Percentiles rank a stretch among this genome's conserved stretches.
Evolutionary conservation across 768 basidiomycete species (phyloP).

Genomic region (Mycena crocata): DNA sequence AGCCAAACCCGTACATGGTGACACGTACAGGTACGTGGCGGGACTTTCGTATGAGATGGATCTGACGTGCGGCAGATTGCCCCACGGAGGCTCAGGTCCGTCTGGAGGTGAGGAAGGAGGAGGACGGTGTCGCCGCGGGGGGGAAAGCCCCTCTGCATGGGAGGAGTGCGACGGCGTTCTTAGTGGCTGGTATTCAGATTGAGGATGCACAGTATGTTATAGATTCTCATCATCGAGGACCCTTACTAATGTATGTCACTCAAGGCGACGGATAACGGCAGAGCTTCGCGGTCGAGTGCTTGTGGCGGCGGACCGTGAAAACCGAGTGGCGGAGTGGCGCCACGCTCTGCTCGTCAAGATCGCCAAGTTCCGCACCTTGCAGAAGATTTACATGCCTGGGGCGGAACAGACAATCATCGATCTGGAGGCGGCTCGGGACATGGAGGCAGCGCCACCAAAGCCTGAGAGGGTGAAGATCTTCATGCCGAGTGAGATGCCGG

Average conservation of each 20-base stretch:
- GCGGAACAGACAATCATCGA: background rate
- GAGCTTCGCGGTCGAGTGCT: background rate
- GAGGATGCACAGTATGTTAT: conserved; percentile 25
- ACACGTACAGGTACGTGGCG: background rate
- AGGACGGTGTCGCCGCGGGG: too few species aligned
- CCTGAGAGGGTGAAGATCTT: too few species aligned
- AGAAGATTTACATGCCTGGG: conserved; percentile 22
- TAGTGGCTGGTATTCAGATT: conserved; percentile 19
- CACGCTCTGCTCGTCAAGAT: too few species aligned
- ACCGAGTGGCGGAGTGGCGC: conserved; percentile 23
- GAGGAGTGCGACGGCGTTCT: background rate
- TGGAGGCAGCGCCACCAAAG: background rate
- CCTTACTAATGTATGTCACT: too few species aligned
- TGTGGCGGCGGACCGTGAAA: conserved; percentile 4
- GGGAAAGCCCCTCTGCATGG: too few species aligned
- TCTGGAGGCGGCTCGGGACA: too few species aligned
- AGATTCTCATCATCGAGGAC: background rate
- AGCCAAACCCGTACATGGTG: conserved; percentile 11
- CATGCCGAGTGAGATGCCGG: too few species aligned
- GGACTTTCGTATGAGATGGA: too few species aligned
- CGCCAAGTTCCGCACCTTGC: too few species aligned
- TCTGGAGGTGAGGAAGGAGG: too few species aligned
- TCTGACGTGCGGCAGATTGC: too few species aligned
- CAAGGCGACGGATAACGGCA: conserved; percentile 1
- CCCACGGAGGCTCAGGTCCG: background rate